Base-by-base conservation (phyloP, 768 basidiomycete genomes). In the Sporobolomyces roseus region DNA sequence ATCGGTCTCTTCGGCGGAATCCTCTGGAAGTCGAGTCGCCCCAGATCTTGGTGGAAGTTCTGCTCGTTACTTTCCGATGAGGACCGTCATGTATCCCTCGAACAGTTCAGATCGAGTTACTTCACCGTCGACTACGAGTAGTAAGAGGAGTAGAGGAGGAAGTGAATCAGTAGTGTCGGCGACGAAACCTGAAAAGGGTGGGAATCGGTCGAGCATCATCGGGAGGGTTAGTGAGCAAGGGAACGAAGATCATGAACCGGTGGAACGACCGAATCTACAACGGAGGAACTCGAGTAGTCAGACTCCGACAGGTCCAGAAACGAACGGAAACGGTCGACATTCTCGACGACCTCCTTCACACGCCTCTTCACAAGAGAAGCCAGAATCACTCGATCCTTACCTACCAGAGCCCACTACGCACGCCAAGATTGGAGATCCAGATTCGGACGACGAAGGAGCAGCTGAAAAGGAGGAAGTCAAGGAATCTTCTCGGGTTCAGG, bases 71-170 rank as follows among this genome's bases (percentile, higher is more conserved):
- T 69, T 69, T 23, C 68, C 68, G 29, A 69, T 69, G 52, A 49
- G 68, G 16, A 69, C 45, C 52, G 68, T 69, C 58, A 61, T 69
- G 58, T 69, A 69, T 38, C 68, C 68, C 0, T 61, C 68, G 10
- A 21, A 29, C 19, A 29, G 41, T 30, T 17, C 21, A 12, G 59
- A 60, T 25, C 23, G 35, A 9, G n/a, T 56, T 32, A 41, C 43
- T 21, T 33, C 45, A 17, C n/a, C 53, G 27, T 50, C 61, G 12
- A n/a, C 54, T 16, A 35, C 54, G 36, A n/a, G 29, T 50, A 30
- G 49, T 36, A 45, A n/a, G 29, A 12, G 55, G 2, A 43, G 55
- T 33, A 0, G 4, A 1, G 56, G 4, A 1, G 56, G 49, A 16
- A 30, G 62, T 55, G 49, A 36, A 19, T 33, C 41, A 25, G 36